These are phyloP conservation scores for Trichodelitschia bisporula DNA, from an alignment of 495 filamentous ascomycete species.

Conservation along the genomic window DNA sequence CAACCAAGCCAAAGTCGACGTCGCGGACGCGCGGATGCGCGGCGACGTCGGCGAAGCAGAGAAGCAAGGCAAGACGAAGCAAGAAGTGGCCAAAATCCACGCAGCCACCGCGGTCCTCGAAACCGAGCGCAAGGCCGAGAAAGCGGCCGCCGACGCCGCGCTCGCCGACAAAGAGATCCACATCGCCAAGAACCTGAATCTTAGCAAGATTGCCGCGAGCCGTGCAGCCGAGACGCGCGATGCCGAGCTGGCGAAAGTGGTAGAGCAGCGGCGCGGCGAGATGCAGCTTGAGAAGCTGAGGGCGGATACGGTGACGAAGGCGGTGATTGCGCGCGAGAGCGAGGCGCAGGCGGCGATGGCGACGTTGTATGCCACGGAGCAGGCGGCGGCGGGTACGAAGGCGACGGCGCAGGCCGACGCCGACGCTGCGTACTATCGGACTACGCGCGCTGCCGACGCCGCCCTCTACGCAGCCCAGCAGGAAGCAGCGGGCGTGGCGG, in stretches of 20 bases:
- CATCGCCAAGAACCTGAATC: conserved; percentile 42
- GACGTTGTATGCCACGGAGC: conserved; percentile 21
- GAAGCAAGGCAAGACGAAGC: conserved; percentile 49
- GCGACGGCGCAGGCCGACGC: conserved; percentile 13
- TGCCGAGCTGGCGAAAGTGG: conserved; percentile 49
- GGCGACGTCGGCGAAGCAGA: conserved; percentile 63
- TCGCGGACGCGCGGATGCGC: conserved; percentile 51
- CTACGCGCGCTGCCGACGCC: conserved; percentile 9
- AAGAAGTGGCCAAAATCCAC: conserved; percentile 61
- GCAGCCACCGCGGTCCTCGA: conserved; percentile 60
- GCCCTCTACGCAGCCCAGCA: conserved; percentile 27
- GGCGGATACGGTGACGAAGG: conserved; percentile 52
- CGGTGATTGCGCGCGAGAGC: conserved; percentile 44
- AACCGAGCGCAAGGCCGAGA: conserved; percentile 59
- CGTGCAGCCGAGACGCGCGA: conserved; percentile 47
- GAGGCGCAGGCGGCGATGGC: conserved; percentile 55
- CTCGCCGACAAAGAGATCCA: conserved; percentile 43
- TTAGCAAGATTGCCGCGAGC: conserved; percentile 43
- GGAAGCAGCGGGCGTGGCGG: conserved; percentile 46
- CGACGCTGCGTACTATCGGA: conserved; percentile 10
- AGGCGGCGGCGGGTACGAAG: conserved; percentile 11
- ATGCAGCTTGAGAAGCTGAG: conserved; percentile 58
- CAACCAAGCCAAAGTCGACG: conserved; percentile 57
- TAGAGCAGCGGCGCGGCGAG: conserved; percentile 46
- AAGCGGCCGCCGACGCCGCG: conserved; percentile 48